Conservation (phyloP, 2,329 filamentous ascomycete genomes). For the Meredithiella fracta region DNA sequence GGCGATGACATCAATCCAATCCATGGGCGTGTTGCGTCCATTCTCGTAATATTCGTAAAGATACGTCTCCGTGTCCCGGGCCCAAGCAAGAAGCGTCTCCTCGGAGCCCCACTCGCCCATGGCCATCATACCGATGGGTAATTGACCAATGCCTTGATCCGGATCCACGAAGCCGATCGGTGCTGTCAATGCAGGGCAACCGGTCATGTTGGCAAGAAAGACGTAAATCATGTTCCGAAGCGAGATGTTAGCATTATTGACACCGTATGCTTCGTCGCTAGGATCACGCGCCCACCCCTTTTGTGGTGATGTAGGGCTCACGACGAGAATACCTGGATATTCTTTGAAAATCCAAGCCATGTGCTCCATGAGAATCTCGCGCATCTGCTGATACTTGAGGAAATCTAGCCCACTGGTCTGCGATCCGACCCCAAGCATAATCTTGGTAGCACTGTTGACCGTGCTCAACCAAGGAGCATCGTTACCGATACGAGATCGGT, state of each 20-base stretch:
- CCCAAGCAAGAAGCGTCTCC: slow-evolving; percentile 45
- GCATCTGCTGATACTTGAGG: slow-evolving; percentile 54
- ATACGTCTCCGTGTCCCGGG: slow-evolving; percentile 39
- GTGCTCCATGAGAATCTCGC: slow-evolving; percentile 64
- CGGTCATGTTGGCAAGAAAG: slow-evolving; percentile 69
- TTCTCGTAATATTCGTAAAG: slow-evolving; percentile 31
- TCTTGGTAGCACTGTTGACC: slow-evolving; percentile 49
- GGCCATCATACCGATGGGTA: slow-evolving; percentile 46
- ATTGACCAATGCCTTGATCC: slow-evolving; percentile 37
- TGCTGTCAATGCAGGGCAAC: slow-evolving; percentile 56
- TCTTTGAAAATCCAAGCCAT: slow-evolving; percentile 52
- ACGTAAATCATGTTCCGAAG: slow-evolving; percentile 73
- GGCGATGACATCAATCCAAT: slow-evolving; percentile 42
- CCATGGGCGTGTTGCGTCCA: slow-evolving; percentile 33
- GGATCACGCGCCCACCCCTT: slow-evolving; percentile 52
- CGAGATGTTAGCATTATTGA: slow-evolving; percentile 55
- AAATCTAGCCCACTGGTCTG: slow-evolving; percentile 54
- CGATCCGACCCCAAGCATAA: slow-evolving; percentile 49
- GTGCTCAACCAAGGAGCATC: slow-evolving; percentile 33
- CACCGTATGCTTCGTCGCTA: slow-evolving; percentile 49
- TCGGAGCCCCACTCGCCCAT: slow-evolving; percentile 52
- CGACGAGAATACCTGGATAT: slow-evolving; percentile 59
- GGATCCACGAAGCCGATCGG: slow-evolving; percentile 57
- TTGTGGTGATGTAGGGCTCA: slow-evolving; percentile 62
- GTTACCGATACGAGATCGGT: slow-evolving; percentile 27